Evolutionary conservation across 2,329 filamentous ascomycete genomes (phyloP), one percentile per base, ranked within the genome.

Genomic region (Alternaria solani): DNA sequence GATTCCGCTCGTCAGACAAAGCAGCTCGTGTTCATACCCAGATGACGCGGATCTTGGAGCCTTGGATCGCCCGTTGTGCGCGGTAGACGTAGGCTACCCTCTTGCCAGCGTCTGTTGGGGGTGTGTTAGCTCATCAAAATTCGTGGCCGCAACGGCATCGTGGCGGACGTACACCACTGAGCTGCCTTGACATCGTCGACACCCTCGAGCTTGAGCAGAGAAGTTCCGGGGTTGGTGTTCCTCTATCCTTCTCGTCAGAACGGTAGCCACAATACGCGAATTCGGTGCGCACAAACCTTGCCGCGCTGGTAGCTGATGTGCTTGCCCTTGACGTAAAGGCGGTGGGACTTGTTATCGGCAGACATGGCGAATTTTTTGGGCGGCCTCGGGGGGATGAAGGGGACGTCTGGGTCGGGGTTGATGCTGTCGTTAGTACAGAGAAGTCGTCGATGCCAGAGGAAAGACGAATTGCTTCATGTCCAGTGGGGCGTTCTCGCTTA

Each of bases 131-230:
- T n/a, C 38, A 42, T 30, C 32, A 30, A 53, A 43, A 44, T 43
- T 99, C 30, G 34, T n/a, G 30, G 32, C 25, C 46, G 46, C 20
- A 36, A 23, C 30, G 30, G 25, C 32, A 49, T 25, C n/a, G 23
- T 30, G 34, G 46, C 46, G 32, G 46, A 53, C 51, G 20, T 53
- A 53, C 51, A 99, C 91, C 97, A 74, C 64, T 90, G 92, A 84
- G 95, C 94, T 81, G 90, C 92, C 78, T 92, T 87, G 79, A 91
- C 89, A 87, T 92, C 88, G 79, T 96, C 93, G 78, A 98, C 95
- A 83, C 94, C 94, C 88, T 99, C 94, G 80, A 99, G 96, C 90
- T 97, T 95, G 86, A 99, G 91, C 85, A 98, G 88, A 82, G 92
- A 87, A 68, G 92, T 96, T 85, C 90, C 90, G 77, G 94, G 91